These are phyloP conservation scores for Trichoderma pleuroti DNA, from an alignment of 2,329 filamentous ascomycete species.

Conservation along the genomic window DNA sequence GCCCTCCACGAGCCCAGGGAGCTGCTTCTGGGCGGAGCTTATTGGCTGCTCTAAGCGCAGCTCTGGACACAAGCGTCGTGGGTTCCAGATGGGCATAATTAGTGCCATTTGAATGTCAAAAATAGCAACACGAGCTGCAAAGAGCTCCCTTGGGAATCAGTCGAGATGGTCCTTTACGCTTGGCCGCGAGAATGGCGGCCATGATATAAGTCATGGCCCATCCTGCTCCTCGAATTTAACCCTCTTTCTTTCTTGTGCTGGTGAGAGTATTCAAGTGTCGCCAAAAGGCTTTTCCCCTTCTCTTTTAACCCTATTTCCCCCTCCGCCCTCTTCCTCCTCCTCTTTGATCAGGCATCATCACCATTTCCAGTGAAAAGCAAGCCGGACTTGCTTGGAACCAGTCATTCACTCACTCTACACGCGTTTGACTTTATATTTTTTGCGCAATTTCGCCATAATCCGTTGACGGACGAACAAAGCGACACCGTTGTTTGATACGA, in stretches of 20 bases:
- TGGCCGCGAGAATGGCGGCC: conserved; percentile 43
- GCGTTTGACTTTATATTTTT: conserved; percentile 20
- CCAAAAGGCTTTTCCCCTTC: conserved; percentile 41
- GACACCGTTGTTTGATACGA: conserved; percentile 30
- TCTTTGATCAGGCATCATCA: conserved; percentile 17
- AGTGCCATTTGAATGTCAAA: conserved; percentile 33
- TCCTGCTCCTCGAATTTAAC: conserved; percentile 40
- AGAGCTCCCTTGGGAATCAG: conserved; percentile 13
- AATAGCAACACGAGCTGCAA: conserved; percentile 35
- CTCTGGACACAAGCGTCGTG: conserved; percentile 25
- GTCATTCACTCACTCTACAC: conserved; percentile 44
- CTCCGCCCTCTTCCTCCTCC: conserved; percentile 29
- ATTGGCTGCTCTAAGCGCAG: conserved; percentile 51
- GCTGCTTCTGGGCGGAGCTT: conserved; percentile 30
- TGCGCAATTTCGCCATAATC: conserved; percentile 24
- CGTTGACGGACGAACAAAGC: conserved; percentile 21
- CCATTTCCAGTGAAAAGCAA: conserved; percentile 47
- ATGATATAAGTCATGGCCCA: conserved; percentile 57
- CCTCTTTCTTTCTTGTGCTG: conserved; percentile 40
- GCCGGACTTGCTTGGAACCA: conserved; percentile 58
- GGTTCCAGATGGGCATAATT: conserved; percentile 27
- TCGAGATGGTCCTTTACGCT: conserved; percentile 27
- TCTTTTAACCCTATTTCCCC: conserved; percentile 34
- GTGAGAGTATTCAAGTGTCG: conserved; percentile 51
- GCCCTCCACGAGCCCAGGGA: conserved; percentile 18